phyloP scores from a whole-genome alignment of 805 yeast species.

The Dipodascus geniculatus region DNA sequence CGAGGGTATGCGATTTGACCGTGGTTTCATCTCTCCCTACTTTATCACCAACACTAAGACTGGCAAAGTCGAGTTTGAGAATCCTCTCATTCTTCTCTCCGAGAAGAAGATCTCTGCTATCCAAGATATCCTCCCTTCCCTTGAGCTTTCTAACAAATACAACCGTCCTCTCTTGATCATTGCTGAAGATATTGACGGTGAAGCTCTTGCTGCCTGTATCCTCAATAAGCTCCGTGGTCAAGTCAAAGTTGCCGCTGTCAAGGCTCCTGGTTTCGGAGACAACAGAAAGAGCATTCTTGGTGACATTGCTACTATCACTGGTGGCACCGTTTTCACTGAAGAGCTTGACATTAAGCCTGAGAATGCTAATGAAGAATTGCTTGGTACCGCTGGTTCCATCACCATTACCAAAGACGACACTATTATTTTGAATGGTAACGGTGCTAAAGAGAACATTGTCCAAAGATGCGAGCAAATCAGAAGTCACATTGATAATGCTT shows the following conservation, averaged over 20 bases:
- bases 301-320: slow-evolving; percentile 88
- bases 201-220: slow-evolving; percentile 96
- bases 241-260: slow-evolving; percentile 93
- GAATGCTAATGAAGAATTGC: slow-evolving; percentile 76
- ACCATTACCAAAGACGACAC: slow-evolving; percentile 95
- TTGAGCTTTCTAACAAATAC: slow-evolving; percentile 83
- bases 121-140: slow-evolving; percentile 84
- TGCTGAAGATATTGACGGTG: slow-evolving; percentile 96
- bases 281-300: slow-evolving; percentile 94
- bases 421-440: slow-evolving; percentile 85
- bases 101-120: slow-evolving; percentile 89
- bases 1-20: slow-evolving; percentile 97
- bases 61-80: slow-evolving; percentile 91
- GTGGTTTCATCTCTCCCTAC: slow-evolving; percentile 95
- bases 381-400: slow-evolving; percentile 86
- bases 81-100: slow-evolving; percentile 75
- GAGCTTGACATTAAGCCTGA: slow-evolving; percentile 94
- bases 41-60: slow-evolving; percentile 85
- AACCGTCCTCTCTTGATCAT: slow-evolving; percentile 88
- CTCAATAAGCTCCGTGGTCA: slow-evolving; percentile 96
- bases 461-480: slow-evolving; percentile 93
- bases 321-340: slow-evolving; percentile 81
- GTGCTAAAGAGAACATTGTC: slow-evolving; percentile 66
- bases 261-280: slow-evolving; percentile 99
- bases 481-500: slow-evolving; percentile 57